Evolutionary conservation across 805 yeast species (phyloP), one percentile per base, ranked within the genome.

Genomic region (Cyberlindnera saturnus): DNA sequence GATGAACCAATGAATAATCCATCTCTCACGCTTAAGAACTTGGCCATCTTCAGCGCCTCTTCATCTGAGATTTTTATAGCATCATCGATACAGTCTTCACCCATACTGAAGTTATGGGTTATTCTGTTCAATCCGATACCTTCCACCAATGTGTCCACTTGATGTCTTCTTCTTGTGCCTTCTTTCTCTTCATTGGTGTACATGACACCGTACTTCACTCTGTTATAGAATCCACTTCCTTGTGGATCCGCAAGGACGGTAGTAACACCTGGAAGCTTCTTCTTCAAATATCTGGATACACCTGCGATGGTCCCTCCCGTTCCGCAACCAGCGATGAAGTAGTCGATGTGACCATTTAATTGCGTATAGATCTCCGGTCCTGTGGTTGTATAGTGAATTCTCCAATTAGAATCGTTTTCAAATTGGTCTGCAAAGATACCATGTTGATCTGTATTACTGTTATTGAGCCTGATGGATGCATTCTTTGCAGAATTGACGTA

Each of bases 281-380:
- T 77, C 56, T 81, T 87, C 55, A 91, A 70, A 63, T 72, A 93
- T 47, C 73, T 73, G 3, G 95, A 77, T 26, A 89, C 89, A 43
- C 99, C 99, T n/a, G 95, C 72, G 37, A 91, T 87, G 2, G 99
- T 93, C 44, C 99, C 99, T 40, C 93, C 99, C 0, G 99, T 91
- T 10, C 99, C 99, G 30, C 96, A 86, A 0, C 98, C 98, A 2
- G 91, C 76, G 34, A 93, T 80, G 60, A 91, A 89, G 39, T 72
- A 81, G 59, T 88, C 95, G 8, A 91, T 55, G 2, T 66, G 49
- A 13, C 81, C 80, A 9, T 74, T 67, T 68, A 82, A 71, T 59
- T 93, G 98, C 17, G 63, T 48, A 70, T 75, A 84, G n/a, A 91
- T 86, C 57, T 91, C 99, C 1, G 98, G 97, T 0, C 96, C 98